Conservation (phyloP, 345 rosid genomes). For the Eucalyptus leucophloia region DNA sequence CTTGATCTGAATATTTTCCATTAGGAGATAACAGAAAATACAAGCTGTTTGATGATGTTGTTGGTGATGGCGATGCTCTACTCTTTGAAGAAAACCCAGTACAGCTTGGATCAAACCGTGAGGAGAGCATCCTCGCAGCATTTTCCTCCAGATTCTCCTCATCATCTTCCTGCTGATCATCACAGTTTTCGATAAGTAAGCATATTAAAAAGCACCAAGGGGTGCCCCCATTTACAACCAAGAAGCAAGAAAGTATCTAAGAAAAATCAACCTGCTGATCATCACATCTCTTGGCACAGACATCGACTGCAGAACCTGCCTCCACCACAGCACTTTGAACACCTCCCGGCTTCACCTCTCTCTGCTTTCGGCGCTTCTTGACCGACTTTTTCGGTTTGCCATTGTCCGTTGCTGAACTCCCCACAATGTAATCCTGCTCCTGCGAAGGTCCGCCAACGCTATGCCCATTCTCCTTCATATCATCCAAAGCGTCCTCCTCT, state of each 20-base stretch:
- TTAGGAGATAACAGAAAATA: slow-evolving; percentile 16
- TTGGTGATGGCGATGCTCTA: slow-evolving; percentile 25
- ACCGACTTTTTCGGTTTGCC: slow-evolving; percentile 12
- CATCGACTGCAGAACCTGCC: slow-evolving; percentile 5
- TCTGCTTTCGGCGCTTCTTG: slow-evolving; percentile 46
- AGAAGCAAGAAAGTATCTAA: neutral
- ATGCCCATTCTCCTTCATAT: slow-evolving; percentile 14
- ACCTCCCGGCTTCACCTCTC: slow-evolving; percentile 10
- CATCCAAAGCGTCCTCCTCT: slow-evolving; percentile 17
- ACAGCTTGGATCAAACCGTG: slow-evolving; percentile 83
- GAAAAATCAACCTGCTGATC: slow-evolving; percentile 3
- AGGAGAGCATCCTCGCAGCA: slow-evolving; percentile 96
- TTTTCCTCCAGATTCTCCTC: slow-evolving; percentile 95
- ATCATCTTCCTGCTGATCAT: slow-evolving; percentile 44
- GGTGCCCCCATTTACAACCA: neutral
- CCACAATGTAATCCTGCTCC: slow-evolving; percentile 21
- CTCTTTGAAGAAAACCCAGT: slow-evolving; percentile 58
- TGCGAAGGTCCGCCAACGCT: slow-evolving; percentile 1
- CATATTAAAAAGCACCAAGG: neutral
- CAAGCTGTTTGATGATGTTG: slow-evolving; percentile 8
- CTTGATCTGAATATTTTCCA: slow-evolving; percentile 7
- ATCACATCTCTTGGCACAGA: slow-evolving; percentile 18
- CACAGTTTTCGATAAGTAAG: slow-evolving; percentile 4
- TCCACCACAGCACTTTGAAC: slow-evolving; percentile 19
- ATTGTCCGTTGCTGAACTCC: slow-evolving; percentile 16